Percentiles rank a stretch among this genome's conserved stretches.
Evolutionary conservation across 306 rosid species (phyloP).

Genomic region (Fagus crenata): DNA sequence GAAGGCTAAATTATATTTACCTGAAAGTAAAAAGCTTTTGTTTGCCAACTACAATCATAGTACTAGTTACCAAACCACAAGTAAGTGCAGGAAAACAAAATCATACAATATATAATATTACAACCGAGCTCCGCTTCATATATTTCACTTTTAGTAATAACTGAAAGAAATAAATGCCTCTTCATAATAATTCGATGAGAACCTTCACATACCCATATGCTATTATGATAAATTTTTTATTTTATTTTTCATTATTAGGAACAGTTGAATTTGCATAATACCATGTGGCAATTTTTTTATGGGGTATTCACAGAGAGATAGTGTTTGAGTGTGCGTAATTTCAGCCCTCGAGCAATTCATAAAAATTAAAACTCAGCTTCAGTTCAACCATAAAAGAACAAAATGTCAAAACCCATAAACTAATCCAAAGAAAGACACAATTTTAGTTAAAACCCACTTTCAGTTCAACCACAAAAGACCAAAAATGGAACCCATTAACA

Average conservation of each 20-base stretch:
- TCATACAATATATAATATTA: background rate
- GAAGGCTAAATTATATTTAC: background rate
- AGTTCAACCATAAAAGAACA: background rate
- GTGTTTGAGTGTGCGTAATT: background rate
- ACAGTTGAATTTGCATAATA: background rate
- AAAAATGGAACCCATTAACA: background rate
- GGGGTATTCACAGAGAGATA: background rate
- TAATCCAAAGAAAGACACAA: background rate
- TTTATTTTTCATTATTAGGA: too few relatives aligned
- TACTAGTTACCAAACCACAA: conserved; percentile 6
- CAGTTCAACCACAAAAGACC: background rate
- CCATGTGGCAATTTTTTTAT: background rate
- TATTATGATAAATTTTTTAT: too few relatives aligned
- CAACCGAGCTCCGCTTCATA: background rate
- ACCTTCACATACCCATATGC: too few relatives aligned
- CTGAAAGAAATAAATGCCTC: background rate
- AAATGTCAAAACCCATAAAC: background rate
- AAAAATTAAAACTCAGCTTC: background rate
- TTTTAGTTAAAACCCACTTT: background rate
- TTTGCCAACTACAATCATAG: background rate
- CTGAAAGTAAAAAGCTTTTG: background rate
- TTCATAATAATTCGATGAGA: background rate
- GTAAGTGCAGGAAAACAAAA: background rate
- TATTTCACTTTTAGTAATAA: background rate
- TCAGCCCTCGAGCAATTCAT: background rate